A percentile compares a stretch with the other conserved stretches of the same genome.
phyloP scores from a whole-genome alignment of 2,329 filamentous ascomycete species.

The Tolypocladium inflatum region DNA sequence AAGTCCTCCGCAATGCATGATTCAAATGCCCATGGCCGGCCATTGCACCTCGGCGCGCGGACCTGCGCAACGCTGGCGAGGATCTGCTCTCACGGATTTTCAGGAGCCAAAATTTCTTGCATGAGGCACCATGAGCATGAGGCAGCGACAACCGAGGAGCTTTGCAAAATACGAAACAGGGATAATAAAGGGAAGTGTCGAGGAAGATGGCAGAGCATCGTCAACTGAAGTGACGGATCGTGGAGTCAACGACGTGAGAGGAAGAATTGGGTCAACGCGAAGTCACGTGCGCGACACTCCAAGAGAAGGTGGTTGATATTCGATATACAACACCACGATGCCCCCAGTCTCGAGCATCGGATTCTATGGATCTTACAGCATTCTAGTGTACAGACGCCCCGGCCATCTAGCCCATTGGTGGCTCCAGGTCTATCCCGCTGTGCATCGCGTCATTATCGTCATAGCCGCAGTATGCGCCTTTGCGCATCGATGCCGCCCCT shows the following conservation, averaged over 20 bases:
- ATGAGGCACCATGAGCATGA: not conserved
- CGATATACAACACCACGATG: not conserved
- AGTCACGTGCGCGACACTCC: not conserved
- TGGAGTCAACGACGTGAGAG: too few relatives aligned
- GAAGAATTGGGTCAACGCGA: not conserved
- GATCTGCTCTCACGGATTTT: not conserved
- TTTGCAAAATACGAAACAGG: not conserved
- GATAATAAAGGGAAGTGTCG: not conserved
- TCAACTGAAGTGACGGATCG: not conserved
- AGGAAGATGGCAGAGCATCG: not conserved
- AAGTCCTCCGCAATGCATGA: not conserved
- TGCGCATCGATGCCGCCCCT: slow-evolving; percentile 55
- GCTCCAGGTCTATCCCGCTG: not conserved
- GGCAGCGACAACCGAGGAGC: not conserved
- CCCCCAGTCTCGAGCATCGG: not conserved
- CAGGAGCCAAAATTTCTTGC: not conserved
- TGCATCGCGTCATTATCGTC: slow-evolving; percentile 4
- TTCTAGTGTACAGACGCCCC: not conserved
- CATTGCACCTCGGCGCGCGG: not conserved
- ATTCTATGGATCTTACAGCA: not conserved
- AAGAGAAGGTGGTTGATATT: not conserved
- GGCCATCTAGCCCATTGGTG: not conserved
- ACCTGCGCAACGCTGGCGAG: too few relatives aligned
- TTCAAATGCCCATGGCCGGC: not conserved
- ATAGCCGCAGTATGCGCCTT: slow-evolving; percentile 41